Evolutionary conservation across 176 grass and related monocot genomes (phyloP).

Genomic region (maize (Zea mays)): DNA sequence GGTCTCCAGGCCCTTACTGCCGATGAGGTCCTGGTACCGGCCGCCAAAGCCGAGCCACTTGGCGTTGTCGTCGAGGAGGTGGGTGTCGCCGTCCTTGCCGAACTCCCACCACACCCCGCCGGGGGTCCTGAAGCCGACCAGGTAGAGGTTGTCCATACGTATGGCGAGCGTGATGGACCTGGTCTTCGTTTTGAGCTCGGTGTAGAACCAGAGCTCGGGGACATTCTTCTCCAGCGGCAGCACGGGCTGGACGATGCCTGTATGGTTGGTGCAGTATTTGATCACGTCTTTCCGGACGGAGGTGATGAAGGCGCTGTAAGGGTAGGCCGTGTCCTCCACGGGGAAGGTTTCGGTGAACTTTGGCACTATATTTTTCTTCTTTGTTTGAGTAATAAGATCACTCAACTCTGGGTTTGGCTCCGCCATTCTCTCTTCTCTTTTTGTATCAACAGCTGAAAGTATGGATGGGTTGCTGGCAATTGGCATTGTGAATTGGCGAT

Average conservation of each 20-base stretch:
- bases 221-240: background rate
- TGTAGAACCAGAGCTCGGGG: background rate
- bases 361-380: background rate
- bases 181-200: background rate
- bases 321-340: background rate
- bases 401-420: background rate
- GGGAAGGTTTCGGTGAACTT: background rate
- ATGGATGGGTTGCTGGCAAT: background rate
- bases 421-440: background rate
- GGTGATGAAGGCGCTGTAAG: background rate
- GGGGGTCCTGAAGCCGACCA: constrained; percentile 27
- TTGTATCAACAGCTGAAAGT: background rate
- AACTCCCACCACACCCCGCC: constrained; percentile 26
- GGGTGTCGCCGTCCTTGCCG: background rate
- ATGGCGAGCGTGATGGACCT: background rate
- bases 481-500: background rate
- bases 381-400: background rate
- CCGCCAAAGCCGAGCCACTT: constrained; percentile 23
- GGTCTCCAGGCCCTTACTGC: background rate
- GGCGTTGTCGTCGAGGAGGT: background rate
- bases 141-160: constrained; percentile 29
- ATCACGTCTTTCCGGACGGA: background rate
- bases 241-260: background rate
- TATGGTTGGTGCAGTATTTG: background rate
- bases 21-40: constrained; percentile 21